A percentile compares a stretch with the other conserved stretches of the same genome.
phyloP scores from a whole-genome alignment of 2,329 filamentous ascomycete species.

The Penicillium sp. region DNA sequence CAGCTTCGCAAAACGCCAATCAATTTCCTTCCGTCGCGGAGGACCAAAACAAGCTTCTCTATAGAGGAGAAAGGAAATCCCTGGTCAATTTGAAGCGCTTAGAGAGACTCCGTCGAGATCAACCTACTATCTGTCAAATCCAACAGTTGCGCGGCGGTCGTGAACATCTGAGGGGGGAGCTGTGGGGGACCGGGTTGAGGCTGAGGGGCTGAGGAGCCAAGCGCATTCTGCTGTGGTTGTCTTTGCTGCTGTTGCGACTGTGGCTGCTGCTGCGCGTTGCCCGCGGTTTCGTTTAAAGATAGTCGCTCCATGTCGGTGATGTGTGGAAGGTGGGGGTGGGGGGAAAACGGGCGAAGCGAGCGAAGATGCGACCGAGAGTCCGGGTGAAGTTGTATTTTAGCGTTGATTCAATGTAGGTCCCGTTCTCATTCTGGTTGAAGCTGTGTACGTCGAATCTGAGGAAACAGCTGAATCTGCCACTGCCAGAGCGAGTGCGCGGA shows the following conservation, averaged over 20 bases:
- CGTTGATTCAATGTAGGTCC: not conserved
- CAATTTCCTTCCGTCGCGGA: constrained; percentile 91
- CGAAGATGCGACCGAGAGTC: constrained; percentile 3
- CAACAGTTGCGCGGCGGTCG: constrained; percentile 90
- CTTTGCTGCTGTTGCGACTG: constrained; percentile 21
- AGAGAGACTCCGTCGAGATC: not conserved
- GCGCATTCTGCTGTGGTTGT: constrained; percentile 31
- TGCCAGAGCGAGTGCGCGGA: constrained; percentile 10
- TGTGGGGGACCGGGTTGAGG: constrained; percentile 47
- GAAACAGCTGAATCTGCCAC: constrained; percentile 6
- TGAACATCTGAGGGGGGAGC: constrained; percentile 87
- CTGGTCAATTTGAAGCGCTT: not conserved
- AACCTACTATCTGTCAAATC: constrained; percentile 94
- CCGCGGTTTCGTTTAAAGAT: constrained; percentile 38
- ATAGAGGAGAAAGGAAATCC: constrained; percentile 12
- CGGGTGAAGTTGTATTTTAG: not conserved
- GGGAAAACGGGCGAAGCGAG: constrained; percentile 12
- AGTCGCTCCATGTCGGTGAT: constrained; percentile 38
- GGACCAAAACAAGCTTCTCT: constrained; percentile 93
- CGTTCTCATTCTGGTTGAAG: constrained; percentile 22
- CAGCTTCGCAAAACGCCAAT: constrained; percentile 91
- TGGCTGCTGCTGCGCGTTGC: constrained; percentile 31
- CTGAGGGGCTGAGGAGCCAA: constrained; percentile 31
- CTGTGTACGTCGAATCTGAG: constrained; percentile 2
- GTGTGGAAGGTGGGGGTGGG: constrained; percentile 13